Evolutionary conservation across 768 basidiomycete genomes (phyloP).

Genomic region (Lentinula lateritia): DNA sequence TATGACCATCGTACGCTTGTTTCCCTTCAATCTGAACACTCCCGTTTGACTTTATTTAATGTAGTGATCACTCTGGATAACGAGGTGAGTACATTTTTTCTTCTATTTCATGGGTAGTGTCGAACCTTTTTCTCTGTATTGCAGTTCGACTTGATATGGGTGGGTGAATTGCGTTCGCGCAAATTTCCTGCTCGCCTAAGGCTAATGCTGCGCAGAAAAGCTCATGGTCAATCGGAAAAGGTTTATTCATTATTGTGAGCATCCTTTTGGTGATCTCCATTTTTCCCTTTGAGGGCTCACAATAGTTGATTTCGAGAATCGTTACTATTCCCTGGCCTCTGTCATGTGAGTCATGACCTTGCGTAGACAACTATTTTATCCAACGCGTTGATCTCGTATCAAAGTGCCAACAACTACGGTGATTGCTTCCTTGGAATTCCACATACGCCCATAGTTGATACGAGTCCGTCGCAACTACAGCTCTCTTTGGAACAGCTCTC

Average conservation of each 20-base stretch:
- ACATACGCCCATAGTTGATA: not conserved
- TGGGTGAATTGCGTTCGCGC: slow-evolving; percentile 13
- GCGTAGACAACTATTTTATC: not conserved
- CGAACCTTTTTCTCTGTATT: not conserved
- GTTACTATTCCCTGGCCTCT: slow-evolving; percentile 48
- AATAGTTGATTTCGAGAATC: slow-evolving; percentile 35
- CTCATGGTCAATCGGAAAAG: slow-evolving; percentile 52
- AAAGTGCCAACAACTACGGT: slow-evolving; percentile 54
- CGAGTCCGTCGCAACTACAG: slow-evolving; percentile 15
- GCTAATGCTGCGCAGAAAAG: slow-evolving; percentile 30
- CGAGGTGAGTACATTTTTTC: slow-evolving; percentile 32
- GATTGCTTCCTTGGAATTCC: slow-evolving; percentile 6
- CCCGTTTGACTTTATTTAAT: not conserved
- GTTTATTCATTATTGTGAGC: slow-evolving; percentile 48
- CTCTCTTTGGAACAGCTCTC: slow-evolving; percentile 35
- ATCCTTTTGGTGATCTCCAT: not conserved
- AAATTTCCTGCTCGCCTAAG: not conserved
- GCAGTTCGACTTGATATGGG: slow-evolving; percentile 54
- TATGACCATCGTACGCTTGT: slow-evolving; percentile 45
- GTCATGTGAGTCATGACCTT: slow-evolving; percentile 37
- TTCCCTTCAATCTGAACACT: not conserved
- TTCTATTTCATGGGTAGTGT: not conserved
- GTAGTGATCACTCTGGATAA: slow-evolving; percentile 47
- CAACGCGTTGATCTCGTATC: not conserved
- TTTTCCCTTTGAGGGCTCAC: not conserved